Evolutionary conservation across 805 yeast genomes (phyloP).

Genomic region (Kodamaea kaohsiungensis): DNA sequence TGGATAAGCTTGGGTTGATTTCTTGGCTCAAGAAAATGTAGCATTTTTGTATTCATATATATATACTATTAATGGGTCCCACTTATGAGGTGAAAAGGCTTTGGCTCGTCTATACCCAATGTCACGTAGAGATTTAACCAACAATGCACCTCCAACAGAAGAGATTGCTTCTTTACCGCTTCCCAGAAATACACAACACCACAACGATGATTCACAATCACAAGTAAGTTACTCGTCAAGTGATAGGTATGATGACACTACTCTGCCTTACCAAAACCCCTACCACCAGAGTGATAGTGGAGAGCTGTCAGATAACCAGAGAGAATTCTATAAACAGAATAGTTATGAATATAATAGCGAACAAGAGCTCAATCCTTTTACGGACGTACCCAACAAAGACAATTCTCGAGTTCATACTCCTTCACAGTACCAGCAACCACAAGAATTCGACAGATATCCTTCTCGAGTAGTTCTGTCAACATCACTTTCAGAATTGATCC

Average conservation of each 20-base stretch:
- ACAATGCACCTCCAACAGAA: constrained; percentile 16
- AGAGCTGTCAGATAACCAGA: neutral
- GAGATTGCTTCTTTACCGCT: neutral
- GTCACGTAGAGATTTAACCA: constrained; percentile 17
- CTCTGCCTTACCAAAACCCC: neutral
- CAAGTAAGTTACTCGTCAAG: neutral
- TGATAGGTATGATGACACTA: neutral
- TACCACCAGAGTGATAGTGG: neutral
- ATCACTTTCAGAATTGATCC: constrained; percentile 18
- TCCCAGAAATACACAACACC: neutral
- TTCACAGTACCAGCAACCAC: neutral
- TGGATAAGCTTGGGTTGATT: neutral
- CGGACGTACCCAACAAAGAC: neutral
- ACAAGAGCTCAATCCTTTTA: neutral
- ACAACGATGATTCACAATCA: neutral
- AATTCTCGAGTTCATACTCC: neutral
- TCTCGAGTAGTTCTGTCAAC: constrained; percentile 56
- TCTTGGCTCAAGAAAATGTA: constrained; percentile 5
- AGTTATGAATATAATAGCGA: neutral
- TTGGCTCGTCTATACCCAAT: neutral
- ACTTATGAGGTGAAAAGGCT: too few relatives aligned
- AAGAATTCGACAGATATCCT: constrained; percentile 58
- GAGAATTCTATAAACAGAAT: neutral
- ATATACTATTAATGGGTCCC: too few relatives aligned
- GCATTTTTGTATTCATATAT: neutral